phyloP scores from a whole-genome alignment of 2,329 filamentous ascomycete genomes.

The Cercospora zeae-maydis region DNA sequence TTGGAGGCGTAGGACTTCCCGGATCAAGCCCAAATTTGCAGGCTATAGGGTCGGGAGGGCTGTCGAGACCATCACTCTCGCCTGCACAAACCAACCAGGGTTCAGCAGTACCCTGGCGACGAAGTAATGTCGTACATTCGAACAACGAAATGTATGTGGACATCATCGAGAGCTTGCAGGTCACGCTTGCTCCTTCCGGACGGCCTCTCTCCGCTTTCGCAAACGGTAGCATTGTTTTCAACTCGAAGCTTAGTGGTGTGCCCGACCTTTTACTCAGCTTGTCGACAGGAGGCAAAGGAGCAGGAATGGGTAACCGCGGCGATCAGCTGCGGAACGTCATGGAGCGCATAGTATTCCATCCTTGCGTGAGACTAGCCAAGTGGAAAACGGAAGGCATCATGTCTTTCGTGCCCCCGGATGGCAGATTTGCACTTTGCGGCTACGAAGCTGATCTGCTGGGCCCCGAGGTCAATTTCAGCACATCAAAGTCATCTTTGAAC shows the following conservation, averaged over 20 bases:
- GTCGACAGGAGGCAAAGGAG: slow-evolving; percentile 75
- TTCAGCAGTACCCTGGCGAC: slow-evolving; percentile 76
- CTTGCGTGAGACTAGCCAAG: slow-evolving; percentile 82
- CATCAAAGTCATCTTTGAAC: slow-evolving; percentile 19
- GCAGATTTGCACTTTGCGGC: slow-evolving; percentile 85
- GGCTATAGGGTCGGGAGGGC: slow-evolving; percentile 18
- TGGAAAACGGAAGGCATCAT: slow-evolving; percentile 89
- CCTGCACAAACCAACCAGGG: slow-evolving; percentile 30
- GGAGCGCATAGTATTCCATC: slow-evolving; percentile 90
- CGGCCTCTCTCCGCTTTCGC: slow-evolving; percentile 81
- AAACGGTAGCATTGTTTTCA: slow-evolving; percentile 91
- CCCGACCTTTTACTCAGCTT: slow-evolving; percentile 83
- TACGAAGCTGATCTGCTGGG: slow-evolving; percentile 92
- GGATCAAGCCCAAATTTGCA: slow-evolving; percentile 42
- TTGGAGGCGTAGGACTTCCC: slow-evolving; percentile 82
- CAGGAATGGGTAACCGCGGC: slow-evolving; percentile 59
- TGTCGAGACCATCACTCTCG: slow-evolving; percentile 18
- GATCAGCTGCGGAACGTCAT: slow-evolving; percentile 53
- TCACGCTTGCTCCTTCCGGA: slow-evolving; percentile 87
- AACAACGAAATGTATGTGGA: slow-evolving; percentile 98
- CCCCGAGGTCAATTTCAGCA: slow-evolving; percentile 47
- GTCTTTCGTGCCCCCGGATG: slow-evolving; percentile 95
- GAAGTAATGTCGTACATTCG: slow-evolving; percentile 88
- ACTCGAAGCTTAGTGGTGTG: slow-evolving; percentile 87
- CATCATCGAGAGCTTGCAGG: slow-evolving; percentile 81